A percentile compares a stretch with the other conserved stretches of the same genome.
Evolutionary conservation across 805 yeast genomes (phyloP).

Genomic region (Ogataea neopini): DNA sequence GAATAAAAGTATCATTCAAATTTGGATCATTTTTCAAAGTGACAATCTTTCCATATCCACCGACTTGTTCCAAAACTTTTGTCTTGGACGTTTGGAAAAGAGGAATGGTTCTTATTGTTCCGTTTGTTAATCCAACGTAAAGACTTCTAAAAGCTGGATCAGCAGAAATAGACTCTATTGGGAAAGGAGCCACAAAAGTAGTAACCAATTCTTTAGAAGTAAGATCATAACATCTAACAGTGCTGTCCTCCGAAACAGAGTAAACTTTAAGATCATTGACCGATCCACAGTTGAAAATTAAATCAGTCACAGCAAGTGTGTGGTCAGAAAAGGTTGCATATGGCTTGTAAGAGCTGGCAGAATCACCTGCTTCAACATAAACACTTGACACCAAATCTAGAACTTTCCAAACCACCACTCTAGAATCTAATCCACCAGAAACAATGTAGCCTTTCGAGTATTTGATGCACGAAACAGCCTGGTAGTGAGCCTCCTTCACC

Average conservation of each 20-base stretch:
- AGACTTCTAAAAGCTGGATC: conserved; percentile 81
- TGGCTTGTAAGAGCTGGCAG: conserved; percentile 51
- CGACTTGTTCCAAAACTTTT: conserved; percentile 54
- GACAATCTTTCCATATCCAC: conserved; percentile 54
- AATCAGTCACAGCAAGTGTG: conserved; percentile 46
- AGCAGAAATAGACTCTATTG: conserved; percentile 56
- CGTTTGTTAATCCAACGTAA: conserved; percentile 69
- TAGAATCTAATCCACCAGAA: conserved; percentile 80
- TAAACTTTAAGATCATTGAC: conserved; percentile 62
- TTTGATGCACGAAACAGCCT: conserved; percentile 59
- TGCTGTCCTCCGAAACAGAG: conserved; percentile 72
- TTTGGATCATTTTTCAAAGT: conserved; percentile 54
- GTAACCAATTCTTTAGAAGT: conserved; percentile 48
- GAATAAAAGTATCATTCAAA: conserved; percentile 51
- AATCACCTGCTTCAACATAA: conserved; percentile 30
- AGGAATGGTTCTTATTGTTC: conserved; percentile 57
- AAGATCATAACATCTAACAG: conserved; percentile 70
- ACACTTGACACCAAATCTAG: conserved; percentile 50
- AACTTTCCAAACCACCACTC: conserved; percentile 73
- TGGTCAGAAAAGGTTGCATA: conserved; percentile 61
- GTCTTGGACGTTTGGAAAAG: conserved; percentile 41
- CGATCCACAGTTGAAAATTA: conserved; percentile 46
- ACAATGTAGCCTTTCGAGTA: conserved; percentile 67
- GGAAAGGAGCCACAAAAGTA: conserved; percentile 67
- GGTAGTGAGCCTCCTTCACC: conserved; percentile 84